Evolutionary conservation across 352 stramenopile genomes (phyloP).

Genomic region (Phytophthora sp.): DNA sequence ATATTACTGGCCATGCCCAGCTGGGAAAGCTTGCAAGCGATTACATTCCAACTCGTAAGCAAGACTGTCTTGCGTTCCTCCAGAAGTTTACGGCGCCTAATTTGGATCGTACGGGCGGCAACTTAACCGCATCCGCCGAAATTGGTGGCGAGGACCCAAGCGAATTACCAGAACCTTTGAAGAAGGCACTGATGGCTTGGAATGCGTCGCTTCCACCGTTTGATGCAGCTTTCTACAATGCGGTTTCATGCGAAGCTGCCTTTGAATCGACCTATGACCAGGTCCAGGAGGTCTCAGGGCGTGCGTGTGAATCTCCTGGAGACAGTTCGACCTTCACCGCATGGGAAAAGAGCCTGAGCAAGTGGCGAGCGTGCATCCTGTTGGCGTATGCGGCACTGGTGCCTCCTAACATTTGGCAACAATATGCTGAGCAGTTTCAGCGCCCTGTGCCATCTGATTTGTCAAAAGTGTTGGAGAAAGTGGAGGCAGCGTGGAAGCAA

Average conservation of each 20-base stretch:
- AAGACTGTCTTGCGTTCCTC: constrained; percentile 64
- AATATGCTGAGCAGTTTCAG: constrained; percentile 66
- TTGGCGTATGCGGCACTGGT: constrained; percentile 76
- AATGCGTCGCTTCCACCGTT: constrained; percentile 80
- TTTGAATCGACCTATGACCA: constrained; percentile 67
- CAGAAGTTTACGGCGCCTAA: constrained; percentile 64
- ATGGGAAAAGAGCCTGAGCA: constrained; percentile 60
- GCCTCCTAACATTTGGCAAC: constrained; percentile 63
- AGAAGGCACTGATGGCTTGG: constrained; percentile 54
- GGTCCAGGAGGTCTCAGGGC: constrained; percentile 65
- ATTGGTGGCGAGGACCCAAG: constrained; percentile 71
- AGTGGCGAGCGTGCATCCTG: constrained; percentile 72
- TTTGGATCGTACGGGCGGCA: constrained; percentile 24
- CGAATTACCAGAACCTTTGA: constrained; percentile 57
- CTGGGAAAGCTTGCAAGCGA: constrained; percentile 72
- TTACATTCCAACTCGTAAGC: constrained; percentile 59
- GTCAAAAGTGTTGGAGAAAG: constrained; percentile 31
- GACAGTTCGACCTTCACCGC: constrained; percentile 41
- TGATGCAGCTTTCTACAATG: constrained; percentile 78
- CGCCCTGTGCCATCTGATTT: constrained; percentile 60
- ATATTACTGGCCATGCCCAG: constrained; percentile 26
- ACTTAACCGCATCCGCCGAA: constrained; percentile 23
- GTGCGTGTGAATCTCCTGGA: constrained; percentile 43
- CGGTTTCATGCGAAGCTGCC: constrained; percentile 73
- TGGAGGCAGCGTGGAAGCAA: constrained; percentile 53